A percentile compares a stretch with the other conserved stretches of the same genome.
Conservation (phyloP, 1,284 basidiomycete genomes). For the Tilletia horrida region DNA sequence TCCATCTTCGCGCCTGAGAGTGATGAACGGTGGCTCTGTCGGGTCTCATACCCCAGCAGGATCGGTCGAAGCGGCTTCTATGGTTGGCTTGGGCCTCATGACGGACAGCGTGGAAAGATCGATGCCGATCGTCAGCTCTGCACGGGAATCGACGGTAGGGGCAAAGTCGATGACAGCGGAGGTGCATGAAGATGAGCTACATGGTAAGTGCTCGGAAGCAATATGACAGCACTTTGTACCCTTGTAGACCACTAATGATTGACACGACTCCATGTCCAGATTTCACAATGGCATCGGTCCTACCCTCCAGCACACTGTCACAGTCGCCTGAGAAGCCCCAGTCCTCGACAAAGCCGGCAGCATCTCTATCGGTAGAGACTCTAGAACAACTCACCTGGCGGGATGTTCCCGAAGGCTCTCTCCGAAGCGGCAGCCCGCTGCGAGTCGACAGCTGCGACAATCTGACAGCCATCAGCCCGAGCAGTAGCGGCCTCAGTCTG, state of each 20-base stretch:
- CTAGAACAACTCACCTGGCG: constrained; percentile 9
- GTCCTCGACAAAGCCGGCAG: background rate
- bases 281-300: background rate
- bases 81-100: background rate
- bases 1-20: background rate
- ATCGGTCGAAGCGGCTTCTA: background rate
- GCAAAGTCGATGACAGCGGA: background rate
- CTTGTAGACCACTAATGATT: no score
- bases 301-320: no score
- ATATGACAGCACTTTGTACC: no score
- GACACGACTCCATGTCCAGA: background rate
- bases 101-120: background rate
- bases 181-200: constrained; percentile 5
- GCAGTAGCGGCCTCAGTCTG: constrained; percentile 1
- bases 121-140: no score
- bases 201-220: background rate
- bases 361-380: background rate
- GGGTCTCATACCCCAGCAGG: background rate
- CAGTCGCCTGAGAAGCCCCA: no score
- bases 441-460: constrained; percentile 7
- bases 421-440: constrained; percentile 7
- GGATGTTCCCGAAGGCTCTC: constrained; percentile 3
- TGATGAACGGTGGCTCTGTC: background rate
- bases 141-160: no score
- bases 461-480: constrained; percentile 3